These are phyloP conservation scores for Penicillium thymicola DNA, from an alignment of 2,329 filamentous ascomycete genomes.

Conservation along the genomic window DNA sequence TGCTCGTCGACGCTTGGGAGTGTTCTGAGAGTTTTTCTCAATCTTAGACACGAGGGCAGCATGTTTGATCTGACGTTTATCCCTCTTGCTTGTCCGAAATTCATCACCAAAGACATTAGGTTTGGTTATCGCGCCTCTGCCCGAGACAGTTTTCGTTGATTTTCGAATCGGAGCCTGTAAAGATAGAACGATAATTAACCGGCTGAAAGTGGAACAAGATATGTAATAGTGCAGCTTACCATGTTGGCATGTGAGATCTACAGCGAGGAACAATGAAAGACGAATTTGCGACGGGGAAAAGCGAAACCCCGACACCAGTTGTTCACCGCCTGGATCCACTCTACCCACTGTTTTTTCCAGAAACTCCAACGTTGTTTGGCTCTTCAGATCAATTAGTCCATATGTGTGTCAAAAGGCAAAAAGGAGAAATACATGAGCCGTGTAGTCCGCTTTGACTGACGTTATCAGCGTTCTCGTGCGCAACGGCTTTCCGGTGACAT, in stretches of 20 bases:
- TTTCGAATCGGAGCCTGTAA: constrained; percentile 29
- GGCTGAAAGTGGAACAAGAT: constrained; percentile 10
- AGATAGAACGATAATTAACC: constrained; percentile 12
- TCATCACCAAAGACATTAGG: constrained; percentile 29
- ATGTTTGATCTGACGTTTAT: constrained; percentile 80
- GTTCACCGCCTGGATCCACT: constrained; percentile 7
- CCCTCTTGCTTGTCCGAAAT: constrained; percentile 72
- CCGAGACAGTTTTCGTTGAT: constrained; percentile 15
- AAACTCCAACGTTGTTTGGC: constrained; percentile 18
- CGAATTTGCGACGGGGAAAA: constrained; percentile 10
- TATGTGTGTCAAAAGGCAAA: not conserved
- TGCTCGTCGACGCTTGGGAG: constrained; percentile 63
- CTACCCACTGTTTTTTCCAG: constrained; percentile 10
- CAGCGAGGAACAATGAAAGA: not conserved
- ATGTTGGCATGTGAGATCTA: constrained; percentile 13
- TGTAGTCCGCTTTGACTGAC: constrained; percentile 13
- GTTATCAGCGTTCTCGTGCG: constrained; percentile 4
- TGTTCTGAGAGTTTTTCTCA: constrained; percentile 56
- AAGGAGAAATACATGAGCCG: not conserved
- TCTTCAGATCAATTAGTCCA: not conserved
- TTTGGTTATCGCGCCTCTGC: constrained; percentile 15
- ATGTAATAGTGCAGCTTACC: constrained; percentile 5
- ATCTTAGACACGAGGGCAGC: constrained; percentile 75
- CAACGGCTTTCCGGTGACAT: constrained; percentile 2
- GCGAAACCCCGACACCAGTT: constrained; percentile 3